A percentile compares a stretch with the other conserved stretches of the same genome.
phyloP scores from a whole-genome alignment of 768 basidiomycete species.

The Lactarius quietus region DNA sequence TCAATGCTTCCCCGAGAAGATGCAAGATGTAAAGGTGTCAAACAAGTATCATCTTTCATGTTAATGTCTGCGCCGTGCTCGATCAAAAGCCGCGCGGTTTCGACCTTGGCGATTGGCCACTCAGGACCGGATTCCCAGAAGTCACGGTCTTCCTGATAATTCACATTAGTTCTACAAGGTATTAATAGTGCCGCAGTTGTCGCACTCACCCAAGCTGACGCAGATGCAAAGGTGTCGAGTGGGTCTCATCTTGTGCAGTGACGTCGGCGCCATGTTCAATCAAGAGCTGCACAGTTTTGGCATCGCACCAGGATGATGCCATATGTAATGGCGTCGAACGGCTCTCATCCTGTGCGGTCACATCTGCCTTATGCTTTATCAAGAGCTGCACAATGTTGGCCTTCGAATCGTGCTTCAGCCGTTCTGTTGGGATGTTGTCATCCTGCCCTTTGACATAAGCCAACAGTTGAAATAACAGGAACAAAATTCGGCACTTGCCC shows the following conservation, averaged over 20 bases:
- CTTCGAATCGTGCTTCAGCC: too few relatives aligned
- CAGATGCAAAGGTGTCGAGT: background rate
- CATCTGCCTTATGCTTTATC: background rate
- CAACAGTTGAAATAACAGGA: too few relatives aligned
- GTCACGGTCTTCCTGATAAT: too few relatives aligned
- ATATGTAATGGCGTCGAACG: background rate
- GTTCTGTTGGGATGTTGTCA: too few relatives aligned
- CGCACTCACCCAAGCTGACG: background rate
- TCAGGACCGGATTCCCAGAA: conserved; percentile 51
- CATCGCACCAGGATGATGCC: background rate
- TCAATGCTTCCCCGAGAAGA: background rate
- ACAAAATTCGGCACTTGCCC: too few relatives aligned
- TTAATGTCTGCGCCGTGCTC: background rate
- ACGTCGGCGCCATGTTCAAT: background rate
- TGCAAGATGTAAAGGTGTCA: background rate
- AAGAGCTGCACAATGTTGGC: too few relatives aligned
- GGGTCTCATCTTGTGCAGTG: background rate
- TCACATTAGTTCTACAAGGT: too few relatives aligned
- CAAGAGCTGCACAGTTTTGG: background rate
- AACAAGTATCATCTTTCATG: background rate
- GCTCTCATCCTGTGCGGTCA: background rate
- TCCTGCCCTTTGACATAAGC: too few relatives aligned
- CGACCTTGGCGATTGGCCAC: background rate
- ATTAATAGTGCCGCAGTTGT: too few relatives aligned
- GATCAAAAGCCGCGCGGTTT: background rate